Percentiles rank a stretch among this genome's conserved stretches.
Evolutionary conservation across 2,329 filamentous ascomycete species (phyloP).

Genomic region (Capronia americana): DNA sequence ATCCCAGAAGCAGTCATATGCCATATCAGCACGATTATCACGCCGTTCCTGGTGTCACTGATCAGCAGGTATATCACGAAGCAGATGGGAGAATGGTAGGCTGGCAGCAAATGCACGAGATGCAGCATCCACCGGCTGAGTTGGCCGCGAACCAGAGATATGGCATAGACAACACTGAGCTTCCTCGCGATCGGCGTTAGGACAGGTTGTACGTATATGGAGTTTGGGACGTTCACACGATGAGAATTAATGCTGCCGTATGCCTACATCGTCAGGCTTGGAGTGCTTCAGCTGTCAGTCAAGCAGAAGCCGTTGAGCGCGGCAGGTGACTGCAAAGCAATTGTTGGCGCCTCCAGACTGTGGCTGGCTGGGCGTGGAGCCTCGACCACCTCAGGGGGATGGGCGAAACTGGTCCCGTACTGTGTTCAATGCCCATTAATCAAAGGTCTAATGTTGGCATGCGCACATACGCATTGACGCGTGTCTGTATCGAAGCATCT

Average conservation of each 20-base stretch:
- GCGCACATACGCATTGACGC: background rate
- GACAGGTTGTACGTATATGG: background rate
- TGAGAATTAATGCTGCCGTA: background rate
- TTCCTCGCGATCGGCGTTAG: background rate
- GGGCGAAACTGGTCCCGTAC: background rate
- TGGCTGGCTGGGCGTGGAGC: background rate
- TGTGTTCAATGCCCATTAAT: background rate
- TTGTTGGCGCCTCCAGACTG: background rate
- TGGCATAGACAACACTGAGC: background rate
- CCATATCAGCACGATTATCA: background rate
- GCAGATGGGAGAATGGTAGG: slow-evolving; percentile 7
- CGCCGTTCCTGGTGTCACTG: background rate
- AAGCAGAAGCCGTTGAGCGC: background rate
- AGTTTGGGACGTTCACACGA: background rate
- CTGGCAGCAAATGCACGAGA: slow-evolving; percentile 1
- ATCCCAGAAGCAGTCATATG: background rate
- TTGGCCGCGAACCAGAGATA: background rate
- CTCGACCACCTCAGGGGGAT: background rate
- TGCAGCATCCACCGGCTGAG: slow-evolving; percentile 1
- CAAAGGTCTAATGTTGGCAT: background rate
- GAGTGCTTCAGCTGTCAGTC: background rate
- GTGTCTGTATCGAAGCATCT: background rate
- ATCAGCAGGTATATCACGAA: slow-evolving; percentile 2
- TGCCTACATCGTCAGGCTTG: background rate
- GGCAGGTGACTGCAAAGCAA: background rate